These are phyloP conservation scores for Auricularia cornea DNA, from an alignment of 768 basidiomycete species.

Conservation along the genomic window DNA sequence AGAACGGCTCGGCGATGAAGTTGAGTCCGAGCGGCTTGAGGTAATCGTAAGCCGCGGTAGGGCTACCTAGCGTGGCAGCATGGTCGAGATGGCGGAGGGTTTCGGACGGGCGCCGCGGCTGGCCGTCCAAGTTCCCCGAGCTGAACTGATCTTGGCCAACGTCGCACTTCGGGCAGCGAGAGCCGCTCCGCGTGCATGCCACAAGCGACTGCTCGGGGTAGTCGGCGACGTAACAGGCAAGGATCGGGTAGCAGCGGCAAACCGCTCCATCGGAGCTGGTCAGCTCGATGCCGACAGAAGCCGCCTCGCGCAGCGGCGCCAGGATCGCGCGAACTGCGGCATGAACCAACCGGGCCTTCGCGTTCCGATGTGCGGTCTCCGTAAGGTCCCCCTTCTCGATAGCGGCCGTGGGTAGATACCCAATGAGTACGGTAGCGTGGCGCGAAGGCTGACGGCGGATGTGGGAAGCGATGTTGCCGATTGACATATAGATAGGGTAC, in stretches of 20 bases:
- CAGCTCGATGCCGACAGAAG: neutral
- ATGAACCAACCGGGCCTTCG: neutral
- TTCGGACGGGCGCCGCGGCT: no score
- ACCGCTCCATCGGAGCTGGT: neutral
- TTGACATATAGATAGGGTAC: constrained; percentile 4
- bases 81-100: no score
- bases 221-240: constrained; percentile 6
- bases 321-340: neutral
- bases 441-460: constrained; percentile 12
- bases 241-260: constrained; percentile 1
- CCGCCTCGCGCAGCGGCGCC: neutral
- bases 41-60: no score
- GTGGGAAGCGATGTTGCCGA: neutral
- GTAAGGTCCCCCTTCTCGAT: neutral
- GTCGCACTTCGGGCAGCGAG: neutral
- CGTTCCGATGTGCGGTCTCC: neutral
- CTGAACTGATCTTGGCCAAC: no score
- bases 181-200: neutral
- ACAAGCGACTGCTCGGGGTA: constrained; percentile 8
- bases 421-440: constrained; percentile 17
- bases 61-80: no score
- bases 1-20: constrained; percentile 11
- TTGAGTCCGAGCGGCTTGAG: neutral
- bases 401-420: constrained; percentile 14
- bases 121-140: no score